A percentile compares a stretch with the other conserved stretches of the same genome.
Conservation (phyloP, 495 filamentous ascomycete species). For the Penicillium daleae region DNA sequence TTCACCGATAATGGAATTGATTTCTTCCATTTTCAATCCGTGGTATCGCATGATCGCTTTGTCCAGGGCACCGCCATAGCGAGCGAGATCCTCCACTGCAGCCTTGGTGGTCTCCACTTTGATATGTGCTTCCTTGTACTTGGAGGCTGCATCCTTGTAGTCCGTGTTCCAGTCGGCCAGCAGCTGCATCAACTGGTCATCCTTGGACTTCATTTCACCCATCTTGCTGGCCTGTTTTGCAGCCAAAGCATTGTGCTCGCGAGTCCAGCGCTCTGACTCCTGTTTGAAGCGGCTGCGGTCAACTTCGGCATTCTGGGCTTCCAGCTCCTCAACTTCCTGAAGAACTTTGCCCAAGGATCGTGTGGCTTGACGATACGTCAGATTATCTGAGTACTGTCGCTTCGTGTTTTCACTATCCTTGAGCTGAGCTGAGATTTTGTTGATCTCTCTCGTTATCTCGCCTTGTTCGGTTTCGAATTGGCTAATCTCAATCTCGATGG, state of each 20-base stretch:
- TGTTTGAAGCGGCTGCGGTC: conserved; percentile 74
- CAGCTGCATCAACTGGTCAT: conserved; percentile 71
- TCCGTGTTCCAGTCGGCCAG: conserved; percentile 80
- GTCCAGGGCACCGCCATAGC: conserved; percentile 80
- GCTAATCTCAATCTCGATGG: conserved; percentile 65
- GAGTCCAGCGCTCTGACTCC: conserved; percentile 67
- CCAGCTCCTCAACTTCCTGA: conserved; percentile 73
- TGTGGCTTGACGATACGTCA: conserved; percentile 76
- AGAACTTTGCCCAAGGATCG: conserved; percentile 67
- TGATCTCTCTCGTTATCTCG: conserved; percentile 67
- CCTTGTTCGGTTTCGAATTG: conserved; percentile 68
- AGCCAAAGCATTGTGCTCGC: conserved; percentile 60
- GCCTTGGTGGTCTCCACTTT: conserved; percentile 92
- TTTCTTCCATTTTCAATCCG: conserved; percentile 95
- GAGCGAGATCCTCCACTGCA: conserved; percentile 84
- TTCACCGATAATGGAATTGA: conserved; percentile 92
- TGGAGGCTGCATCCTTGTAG: conserved; percentile 79
- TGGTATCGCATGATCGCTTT: conserved; percentile 98
- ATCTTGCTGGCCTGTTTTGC: conserved; percentile 65
- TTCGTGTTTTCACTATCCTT: conserved; percentile 77
- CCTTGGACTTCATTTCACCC: conserved; percentile 78
- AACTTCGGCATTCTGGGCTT: conserved; percentile 77
- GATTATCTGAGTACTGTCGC: conserved; percentile 82
- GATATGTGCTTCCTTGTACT: conserved; percentile 87
- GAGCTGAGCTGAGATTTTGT: conserved; percentile 76